phyloP scores from a whole-genome alignment of 1,284 basidiomycete genomes.

The Takashimella koratensis region DNA sequence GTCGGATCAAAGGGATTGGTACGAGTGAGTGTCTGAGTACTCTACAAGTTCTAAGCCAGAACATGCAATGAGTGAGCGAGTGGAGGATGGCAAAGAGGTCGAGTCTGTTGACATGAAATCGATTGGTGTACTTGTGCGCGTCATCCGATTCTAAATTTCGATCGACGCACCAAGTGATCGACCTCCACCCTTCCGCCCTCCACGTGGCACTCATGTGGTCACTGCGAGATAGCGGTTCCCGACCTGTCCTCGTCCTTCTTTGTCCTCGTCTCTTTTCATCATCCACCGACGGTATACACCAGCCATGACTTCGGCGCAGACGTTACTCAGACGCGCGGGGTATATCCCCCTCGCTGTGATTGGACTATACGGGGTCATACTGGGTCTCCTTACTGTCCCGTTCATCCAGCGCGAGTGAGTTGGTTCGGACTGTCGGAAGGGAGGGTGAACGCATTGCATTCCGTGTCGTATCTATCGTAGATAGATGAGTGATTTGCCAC shows the following conservation, averaged over 20 bases:
- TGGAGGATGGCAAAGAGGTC: no score
- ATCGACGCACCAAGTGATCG: not conserved
- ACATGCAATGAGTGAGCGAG: no score
- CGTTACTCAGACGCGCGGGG: slow-evolving; percentile 8
- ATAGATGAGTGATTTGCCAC: no score
- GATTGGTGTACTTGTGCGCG: no score
- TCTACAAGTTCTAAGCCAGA: no score
- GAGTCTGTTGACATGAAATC: no score
- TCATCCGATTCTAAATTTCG: no score
- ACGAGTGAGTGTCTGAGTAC: no score
- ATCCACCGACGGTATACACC: not conserved
- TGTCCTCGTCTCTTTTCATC: slow-evolving; percentile 5
- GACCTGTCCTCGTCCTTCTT: slow-evolving; percentile 14
- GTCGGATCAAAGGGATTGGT: no score
- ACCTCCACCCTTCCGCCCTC: not conserved
- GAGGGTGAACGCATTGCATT: slow-evolving; percentile 25
- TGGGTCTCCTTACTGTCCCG: slow-evolving; percentile 60
- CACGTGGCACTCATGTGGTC: not conserved
- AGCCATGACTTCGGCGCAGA: not conserved
- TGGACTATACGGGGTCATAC: slow-evolving; percentile 56
- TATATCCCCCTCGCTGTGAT: slow-evolving; percentile 44
- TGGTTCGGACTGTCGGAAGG: no score
- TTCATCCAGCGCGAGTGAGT: slow-evolving; percentile 71
- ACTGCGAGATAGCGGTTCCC: not conserved
- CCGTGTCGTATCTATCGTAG: no score